phyloP scores from a whole-genome alignment of 352 stramenopile genomes.

The Globisporangium rhizosaccharum region DNA sequence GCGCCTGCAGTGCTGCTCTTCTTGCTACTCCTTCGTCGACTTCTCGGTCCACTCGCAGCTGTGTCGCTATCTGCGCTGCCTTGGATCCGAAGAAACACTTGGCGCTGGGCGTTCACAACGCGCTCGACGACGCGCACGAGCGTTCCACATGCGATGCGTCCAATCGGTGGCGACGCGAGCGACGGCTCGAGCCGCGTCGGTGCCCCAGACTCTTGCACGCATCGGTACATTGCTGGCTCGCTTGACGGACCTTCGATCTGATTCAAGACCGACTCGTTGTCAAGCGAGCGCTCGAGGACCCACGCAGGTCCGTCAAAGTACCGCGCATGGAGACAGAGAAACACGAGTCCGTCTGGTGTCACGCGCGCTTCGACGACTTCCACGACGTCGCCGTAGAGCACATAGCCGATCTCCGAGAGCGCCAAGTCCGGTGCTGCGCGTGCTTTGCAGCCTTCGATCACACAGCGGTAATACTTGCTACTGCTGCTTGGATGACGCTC shows the following conservation, averaged over 20 bases:
- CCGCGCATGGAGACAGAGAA: slow-evolving; percentile 46
- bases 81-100: slow-evolving; percentile 46
- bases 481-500: not conserved
- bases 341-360: slow-evolving; percentile 46
- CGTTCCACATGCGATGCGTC: slow-evolving; percentile 47
- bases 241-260: slow-evolving; percentile 42
- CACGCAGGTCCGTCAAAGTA: slow-evolving; percentile 71
- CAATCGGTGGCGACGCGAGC: slow-evolving; percentile 47
- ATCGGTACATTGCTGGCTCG: slow-evolving; percentile 37
- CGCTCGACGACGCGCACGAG: slow-evolving; percentile 51
- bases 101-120: slow-evolving; percentile 51
- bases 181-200: slow-evolving; percentile 52
- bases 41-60: not conserved
- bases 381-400: slow-evolving; percentile 71
- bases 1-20: not conserved
- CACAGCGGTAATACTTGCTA: slow-evolving; percentile 49
- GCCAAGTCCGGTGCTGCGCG: slow-evolving; percentile 39
- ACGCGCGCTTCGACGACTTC: slow-evolving; percentile 54
- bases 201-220: slow-evolving; percentile 63
- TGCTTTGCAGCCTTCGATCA: slow-evolving; percentile 76
- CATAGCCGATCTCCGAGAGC: slow-evolving; percentile 63
- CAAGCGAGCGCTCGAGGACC: slow-evolving; percentile 68
- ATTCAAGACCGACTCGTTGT: slow-evolving; percentile 76
- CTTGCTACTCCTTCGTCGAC: not conserved
- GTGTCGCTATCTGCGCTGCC: not conserved